A percentile compares a stretch with the other conserved stretches of the same genome.
Conservation (phyloP, 1,284 basidiomycete species). For the Rhizoctonia solani region DNA sequence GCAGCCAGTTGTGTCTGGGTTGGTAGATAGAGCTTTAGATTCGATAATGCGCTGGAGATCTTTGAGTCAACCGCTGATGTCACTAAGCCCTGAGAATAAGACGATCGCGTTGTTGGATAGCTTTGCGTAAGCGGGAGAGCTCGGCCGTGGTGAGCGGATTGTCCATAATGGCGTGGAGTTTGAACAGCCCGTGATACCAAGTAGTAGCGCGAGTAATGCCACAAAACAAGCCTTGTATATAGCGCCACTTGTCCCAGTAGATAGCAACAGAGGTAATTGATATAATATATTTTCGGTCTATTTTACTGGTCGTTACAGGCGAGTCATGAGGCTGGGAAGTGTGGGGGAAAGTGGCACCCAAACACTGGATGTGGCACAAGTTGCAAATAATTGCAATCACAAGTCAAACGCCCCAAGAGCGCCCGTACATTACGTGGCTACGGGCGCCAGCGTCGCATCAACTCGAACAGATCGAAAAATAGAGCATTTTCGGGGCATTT, state of each 20-base stretch:
- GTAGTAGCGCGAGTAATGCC: background rate
- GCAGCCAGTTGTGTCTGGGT: conserved; percentile 14
- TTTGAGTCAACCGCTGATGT: conserved; percentile 5
- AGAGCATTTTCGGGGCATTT: too few relatives aligned
- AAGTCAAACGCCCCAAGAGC: conserved; percentile 2
- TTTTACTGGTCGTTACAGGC: too few relatives aligned
- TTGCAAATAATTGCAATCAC: background rate
- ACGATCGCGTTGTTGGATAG: conserved; percentile 33
- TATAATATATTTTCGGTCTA: too few relatives aligned
- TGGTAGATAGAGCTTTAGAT: conserved; percentile 8
- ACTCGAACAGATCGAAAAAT: too few relatives aligned
- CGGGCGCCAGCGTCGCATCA: background rate
- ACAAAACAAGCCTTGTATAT: background rate
- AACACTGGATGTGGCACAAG: too few relatives aligned
- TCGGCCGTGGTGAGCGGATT: conserved; percentile 21
- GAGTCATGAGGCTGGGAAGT: too few relatives aligned
- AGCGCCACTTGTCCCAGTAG: background rate
- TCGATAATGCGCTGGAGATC: conserved; percentile 12
- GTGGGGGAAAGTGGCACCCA: too few relatives aligned
- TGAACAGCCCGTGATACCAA: too few relatives aligned
- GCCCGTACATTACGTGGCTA: background rate
- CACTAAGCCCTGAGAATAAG: conserved; percentile 14
- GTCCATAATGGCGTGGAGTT: conserved; percentile 10
- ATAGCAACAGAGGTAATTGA: too few relatives aligned
- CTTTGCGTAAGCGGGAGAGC: conserved; percentile 32